phyloP scores from a whole-genome alignment of 2,329 filamentous ascomycete species.

The Colletotrichum godetiae region DNA sequence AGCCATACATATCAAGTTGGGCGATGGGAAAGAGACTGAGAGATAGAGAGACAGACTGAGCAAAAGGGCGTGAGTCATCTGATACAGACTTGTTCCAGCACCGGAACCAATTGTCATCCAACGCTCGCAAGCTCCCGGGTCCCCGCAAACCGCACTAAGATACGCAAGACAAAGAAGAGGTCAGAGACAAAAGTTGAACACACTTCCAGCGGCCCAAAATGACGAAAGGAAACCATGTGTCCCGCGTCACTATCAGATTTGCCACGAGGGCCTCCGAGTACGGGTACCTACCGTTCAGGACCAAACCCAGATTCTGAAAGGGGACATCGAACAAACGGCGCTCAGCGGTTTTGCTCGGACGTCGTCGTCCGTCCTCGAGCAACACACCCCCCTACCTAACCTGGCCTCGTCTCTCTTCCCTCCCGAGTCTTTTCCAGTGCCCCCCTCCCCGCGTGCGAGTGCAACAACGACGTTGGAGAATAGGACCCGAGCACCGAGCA shows the following conservation, averaged over 20 bases:
- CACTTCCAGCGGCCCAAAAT: not conserved
- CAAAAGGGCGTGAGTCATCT: slow-evolving; percentile 19
- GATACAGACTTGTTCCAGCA: slow-evolving; percentile 21
- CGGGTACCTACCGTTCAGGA: not conserved
- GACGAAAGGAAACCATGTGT: not conserved
- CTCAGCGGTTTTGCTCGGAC: not conserved
- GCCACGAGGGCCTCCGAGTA: slow-evolving; percentile 29
- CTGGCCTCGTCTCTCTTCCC: not conserved
- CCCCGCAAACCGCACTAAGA: not conserved
- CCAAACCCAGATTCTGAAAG: not conserved
- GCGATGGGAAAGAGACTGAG: no score
- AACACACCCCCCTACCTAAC: not conserved
- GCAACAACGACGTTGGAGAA: slow-evolving; percentile 4
- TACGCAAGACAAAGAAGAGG: not conserved
- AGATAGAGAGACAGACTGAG: not conserved
- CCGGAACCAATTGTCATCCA: not conserved
- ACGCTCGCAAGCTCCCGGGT: not conserved
- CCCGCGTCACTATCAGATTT: not conserved
- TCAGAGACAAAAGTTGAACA: not conserved
- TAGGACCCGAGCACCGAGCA: not conserved
- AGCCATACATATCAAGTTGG: not conserved
- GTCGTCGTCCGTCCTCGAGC: not conserved
- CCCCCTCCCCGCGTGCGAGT: not conserved
- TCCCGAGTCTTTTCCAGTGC: not conserved
- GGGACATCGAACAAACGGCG: not conserved